phyloP scores from a whole-genome alignment of 345 rosid genomes.

The Anacardium occidentale region DNA sequence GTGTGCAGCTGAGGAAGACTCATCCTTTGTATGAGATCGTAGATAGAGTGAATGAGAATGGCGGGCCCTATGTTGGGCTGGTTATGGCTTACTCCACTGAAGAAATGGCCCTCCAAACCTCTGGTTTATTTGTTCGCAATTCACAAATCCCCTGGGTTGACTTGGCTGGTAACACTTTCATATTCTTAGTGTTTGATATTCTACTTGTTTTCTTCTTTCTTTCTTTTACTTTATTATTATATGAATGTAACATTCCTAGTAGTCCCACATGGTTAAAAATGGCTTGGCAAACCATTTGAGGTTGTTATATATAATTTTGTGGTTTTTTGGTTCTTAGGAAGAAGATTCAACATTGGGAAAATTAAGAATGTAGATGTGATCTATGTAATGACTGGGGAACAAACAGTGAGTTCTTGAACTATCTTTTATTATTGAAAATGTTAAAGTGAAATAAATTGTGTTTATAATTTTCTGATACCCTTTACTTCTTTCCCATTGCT shows the following conservation, averaged over 20 bases:
- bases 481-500: not conserved
- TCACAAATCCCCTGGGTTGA: constrained; percentile 16
- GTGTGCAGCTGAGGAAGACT: constrained; percentile 21
- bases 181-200: not conserved
- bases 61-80: constrained; percentile 34
- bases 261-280: no score
- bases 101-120: constrained; percentile 26
- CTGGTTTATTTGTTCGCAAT: constrained; percentile 30
- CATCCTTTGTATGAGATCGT: constrained; percentile 18
- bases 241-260: no score
- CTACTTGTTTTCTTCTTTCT: no score
- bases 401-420: constrained; percentile 19
- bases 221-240: not conserved
- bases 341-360: constrained; percentile 37
- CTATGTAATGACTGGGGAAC: constrained; percentile 38
- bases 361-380: constrained; percentile 25
- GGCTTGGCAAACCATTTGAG: no score
- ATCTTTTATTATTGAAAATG: not conserved
- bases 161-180: constrained; percentile 24
- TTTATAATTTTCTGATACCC: not conserved
- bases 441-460: not conserved
- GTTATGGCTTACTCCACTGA: constrained; percentile 36
- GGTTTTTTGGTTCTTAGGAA: constrained; percentile 25
- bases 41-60: constrained; percentile 21
- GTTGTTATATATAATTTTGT: not conserved